Conservation (phyloP, 441 rosid species). For the Eruca vesicaria region DNA sequence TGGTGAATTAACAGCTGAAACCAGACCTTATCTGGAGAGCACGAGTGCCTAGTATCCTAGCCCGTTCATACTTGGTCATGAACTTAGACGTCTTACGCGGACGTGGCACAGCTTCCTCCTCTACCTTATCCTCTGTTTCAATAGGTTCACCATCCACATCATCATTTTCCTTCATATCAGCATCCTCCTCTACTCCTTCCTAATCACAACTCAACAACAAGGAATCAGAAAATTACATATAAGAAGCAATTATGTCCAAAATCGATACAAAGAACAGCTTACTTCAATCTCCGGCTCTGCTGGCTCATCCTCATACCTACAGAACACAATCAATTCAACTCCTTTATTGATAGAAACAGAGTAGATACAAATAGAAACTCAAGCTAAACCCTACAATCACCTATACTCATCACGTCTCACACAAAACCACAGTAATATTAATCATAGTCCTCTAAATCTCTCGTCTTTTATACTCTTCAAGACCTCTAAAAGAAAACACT, state of each 20-base stretch:
- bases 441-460: not conserved
- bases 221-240: not conserved
- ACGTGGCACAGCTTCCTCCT: conserved; percentile 38
- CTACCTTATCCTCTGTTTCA: conserved; percentile 63
- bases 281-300: conserved; percentile 3
- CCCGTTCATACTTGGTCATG: conserved; percentile 83
- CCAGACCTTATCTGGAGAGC: conserved; percentile 74
- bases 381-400: not conserved
- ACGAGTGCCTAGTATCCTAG: conserved; percentile 81
- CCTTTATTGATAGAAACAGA: not conserved
- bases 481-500: not conserved
- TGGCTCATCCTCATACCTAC: conserved; percentile 9
- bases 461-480: not conserved
- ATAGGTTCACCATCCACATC: conserved; percentile 56
- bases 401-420: not conserved
- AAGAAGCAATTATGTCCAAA: not conserved
- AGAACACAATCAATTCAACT: not conserved
- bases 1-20: too few species aligned
- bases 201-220: not conserved
- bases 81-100: conserved; percentile 72
- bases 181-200: conserved; percentile 4
- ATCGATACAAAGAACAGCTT: not conserved
- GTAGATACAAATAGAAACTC: not conserved
- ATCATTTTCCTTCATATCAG: conserved; percentile 26
- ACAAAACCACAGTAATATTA: not conserved